phyloP scores from a whole-genome alignment of 176 grass and related monocot species.

The Musa acuminata region DNA sequence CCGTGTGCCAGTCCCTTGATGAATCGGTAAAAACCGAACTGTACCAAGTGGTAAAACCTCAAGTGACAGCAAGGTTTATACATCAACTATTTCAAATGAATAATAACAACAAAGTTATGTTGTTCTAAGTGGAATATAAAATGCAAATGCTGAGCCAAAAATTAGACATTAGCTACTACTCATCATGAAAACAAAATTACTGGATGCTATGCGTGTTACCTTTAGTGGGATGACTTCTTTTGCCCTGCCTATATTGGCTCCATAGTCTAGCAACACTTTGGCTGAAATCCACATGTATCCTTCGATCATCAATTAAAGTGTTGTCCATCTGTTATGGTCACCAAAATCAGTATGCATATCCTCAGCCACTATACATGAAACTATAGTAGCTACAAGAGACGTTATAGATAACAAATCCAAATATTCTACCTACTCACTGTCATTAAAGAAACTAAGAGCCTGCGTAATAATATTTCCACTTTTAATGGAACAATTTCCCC shows the following conservation, averaged over 20 bases:
- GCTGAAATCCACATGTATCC: slow-evolving; percentile 98
- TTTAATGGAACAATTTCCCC: too few species aligned
- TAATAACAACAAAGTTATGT: neutral
- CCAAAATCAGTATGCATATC: neutral
- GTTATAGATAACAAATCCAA: too few species aligned
- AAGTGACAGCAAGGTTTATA: too few species aligned
- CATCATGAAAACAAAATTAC: neutral
- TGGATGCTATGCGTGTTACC: slow-evolving; percentile 24
- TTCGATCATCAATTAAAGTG: slow-evolving; percentile 85
- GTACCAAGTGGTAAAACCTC: too few species aligned
- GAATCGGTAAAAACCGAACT: too few species aligned
- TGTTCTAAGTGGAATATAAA: neutral
- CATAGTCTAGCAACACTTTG: slow-evolving; percentile 94
- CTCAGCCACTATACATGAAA: neutral
- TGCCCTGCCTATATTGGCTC: slow-evolving; percentile 87
- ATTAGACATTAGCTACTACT: neutral
- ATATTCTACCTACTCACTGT: too few species aligned
- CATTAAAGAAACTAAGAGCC: too few species aligned
- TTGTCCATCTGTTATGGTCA: slow-evolving; percentile 74
- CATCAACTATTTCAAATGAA: neutral
- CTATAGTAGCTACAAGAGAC: neutral
- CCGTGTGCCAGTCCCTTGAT: too few species aligned
- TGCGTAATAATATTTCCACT: too few species aligned
- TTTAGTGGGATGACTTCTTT: slow-evolving; percentile 60
- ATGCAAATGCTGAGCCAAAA: neutral